phyloP scores from a whole-genome alignment of 192 early-diverging fungal species.

The Umbelopsis vinacea region DNA sequence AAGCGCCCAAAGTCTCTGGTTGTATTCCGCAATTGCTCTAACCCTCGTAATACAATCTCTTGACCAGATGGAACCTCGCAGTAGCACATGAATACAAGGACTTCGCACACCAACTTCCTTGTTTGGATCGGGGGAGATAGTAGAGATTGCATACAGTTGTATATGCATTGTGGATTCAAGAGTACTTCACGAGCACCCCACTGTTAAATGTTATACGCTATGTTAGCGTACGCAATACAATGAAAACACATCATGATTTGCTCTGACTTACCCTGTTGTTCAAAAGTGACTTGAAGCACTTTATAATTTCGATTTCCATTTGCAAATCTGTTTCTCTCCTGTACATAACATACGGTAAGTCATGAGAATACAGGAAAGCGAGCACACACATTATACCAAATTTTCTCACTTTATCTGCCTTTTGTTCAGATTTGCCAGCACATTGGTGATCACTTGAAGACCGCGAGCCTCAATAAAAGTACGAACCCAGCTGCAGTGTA shows the following conservation, averaged over 20 bases:
- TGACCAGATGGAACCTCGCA: slow-evolving; percentile 79
- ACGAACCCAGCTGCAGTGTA: slow-evolving; percentile 64
- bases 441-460: slow-evolving; percentile 70
- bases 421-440: slow-evolving; percentile 66
- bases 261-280: slow-evolving; percentile 55
- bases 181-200: slow-evolving; percentile 82
- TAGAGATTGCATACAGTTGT: slow-evolving; percentile 72
- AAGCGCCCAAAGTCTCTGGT: slow-evolving; percentile 64
- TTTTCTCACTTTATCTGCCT: slow-evolving; percentile 53
- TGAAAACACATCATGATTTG: too few species aligned
- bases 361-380: too few species aligned
- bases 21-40: slow-evolving; percentile 77
- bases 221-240: neutral
- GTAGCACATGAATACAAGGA: slow-evolving; percentile 78
- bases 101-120: slow-evolving; percentile 73
- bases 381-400: neutral
- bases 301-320: slow-evolving; percentile 82
- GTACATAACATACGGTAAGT: neutral
- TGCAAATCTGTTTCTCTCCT: slow-evolving; percentile 73
- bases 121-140: slow-evolving; percentile 76
- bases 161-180: slow-evolving; percentile 71
- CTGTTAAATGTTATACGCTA: slow-evolving; percentile 29
- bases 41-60: slow-evolving; percentile 72
- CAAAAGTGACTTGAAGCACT: slow-evolving; percentile 77
- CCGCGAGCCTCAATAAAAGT: slow-evolving; percentile 81